Evolutionary conservation across 2,329 filamentous ascomycete genomes (phyloP).

Genomic region (Xylaria sp.): DNA sequence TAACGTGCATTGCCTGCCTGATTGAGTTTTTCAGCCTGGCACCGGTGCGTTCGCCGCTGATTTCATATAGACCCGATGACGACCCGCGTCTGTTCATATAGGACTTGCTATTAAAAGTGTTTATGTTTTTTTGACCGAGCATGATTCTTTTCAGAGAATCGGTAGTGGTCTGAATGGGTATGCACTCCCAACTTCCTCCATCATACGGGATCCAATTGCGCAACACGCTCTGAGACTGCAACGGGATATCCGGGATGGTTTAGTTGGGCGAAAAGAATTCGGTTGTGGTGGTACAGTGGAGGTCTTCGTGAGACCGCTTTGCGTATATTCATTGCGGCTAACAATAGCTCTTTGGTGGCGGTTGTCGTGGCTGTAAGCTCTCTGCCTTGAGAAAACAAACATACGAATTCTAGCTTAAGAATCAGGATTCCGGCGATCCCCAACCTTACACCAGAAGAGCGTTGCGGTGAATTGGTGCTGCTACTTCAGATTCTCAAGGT

Average conservation of each 20-base stretch:
- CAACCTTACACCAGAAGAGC: not conserved
- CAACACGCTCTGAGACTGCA: not conserved
- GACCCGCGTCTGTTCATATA: not conserved
- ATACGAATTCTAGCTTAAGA: no score
- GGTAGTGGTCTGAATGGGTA: not conserved
- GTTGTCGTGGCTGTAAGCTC: not conserved
- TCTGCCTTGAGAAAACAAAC: not conserved
- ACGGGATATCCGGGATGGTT: not conserved
- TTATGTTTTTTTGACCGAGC: not conserved
- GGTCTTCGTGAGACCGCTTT: not conserved
- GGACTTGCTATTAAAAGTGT: not conserved
- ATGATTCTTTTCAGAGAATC: not conserved
- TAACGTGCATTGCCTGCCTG: not conserved
- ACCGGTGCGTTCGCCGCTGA: not conserved
- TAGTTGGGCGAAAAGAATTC: not conserved
- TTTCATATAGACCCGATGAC: not conserved
- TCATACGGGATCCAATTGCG: not conserved
- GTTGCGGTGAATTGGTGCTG: no score
- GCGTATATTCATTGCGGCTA: not conserved
- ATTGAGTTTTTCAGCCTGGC: not conserved
- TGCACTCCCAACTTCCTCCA: not conserved
- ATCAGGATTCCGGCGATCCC: not conserved
- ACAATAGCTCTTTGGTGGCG: not conserved
- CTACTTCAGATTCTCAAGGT: not conserved
- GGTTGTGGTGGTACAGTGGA: not conserved